Percentiles rank a stretch among this genome's conserved stretches.
These are phyloP conservation scores for Phallus indusiatus DNA, from an alignment of 768 basidiomycete species.

Conservation along the genomic window DNA sequence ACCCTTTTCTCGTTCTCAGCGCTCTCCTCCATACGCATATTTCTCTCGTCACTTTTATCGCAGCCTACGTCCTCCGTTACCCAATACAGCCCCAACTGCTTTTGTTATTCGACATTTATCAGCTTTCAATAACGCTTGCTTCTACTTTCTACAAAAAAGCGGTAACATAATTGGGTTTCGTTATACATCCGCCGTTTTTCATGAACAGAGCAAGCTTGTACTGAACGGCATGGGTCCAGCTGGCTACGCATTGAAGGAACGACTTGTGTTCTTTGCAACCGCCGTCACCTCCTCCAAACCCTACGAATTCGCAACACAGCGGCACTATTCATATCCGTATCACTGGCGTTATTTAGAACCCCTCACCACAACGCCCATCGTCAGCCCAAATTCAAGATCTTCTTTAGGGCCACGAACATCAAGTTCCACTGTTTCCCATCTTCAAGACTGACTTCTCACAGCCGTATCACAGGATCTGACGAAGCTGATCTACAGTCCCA, in stretches of 20 bases:
- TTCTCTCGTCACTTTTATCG: too few species aligned
- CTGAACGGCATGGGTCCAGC: not conserved
- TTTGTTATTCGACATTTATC: too few species aligned
- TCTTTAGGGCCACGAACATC: not conserved
- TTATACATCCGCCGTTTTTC: not conserved
- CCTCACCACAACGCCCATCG: not conserved
- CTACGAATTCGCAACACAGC: not conserved
- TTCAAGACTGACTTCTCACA: not conserved
- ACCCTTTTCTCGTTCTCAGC: too few species aligned
- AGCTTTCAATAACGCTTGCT: too few species aligned
- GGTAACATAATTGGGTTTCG: not conserved
- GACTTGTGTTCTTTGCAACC: not conserved
- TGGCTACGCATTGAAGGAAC: not conserved
- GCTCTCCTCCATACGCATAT: too few species aligned
- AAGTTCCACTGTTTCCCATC: too few species aligned
- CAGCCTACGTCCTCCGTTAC: too few species aligned
- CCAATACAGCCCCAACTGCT: too few species aligned
- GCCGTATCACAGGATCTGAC: not conserved
- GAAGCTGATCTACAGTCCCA: not conserved
- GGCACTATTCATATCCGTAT: not conserved
- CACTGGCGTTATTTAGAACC: not conserved
- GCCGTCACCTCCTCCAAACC: not conserved
- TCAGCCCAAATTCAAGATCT: not conserved
- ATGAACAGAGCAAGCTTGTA: too few species aligned
- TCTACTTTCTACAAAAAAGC: too few species aligned